Base-by-base conservation (phyloP, 257 asterid genomes). In the Leptodermis oblonga region DNA sequence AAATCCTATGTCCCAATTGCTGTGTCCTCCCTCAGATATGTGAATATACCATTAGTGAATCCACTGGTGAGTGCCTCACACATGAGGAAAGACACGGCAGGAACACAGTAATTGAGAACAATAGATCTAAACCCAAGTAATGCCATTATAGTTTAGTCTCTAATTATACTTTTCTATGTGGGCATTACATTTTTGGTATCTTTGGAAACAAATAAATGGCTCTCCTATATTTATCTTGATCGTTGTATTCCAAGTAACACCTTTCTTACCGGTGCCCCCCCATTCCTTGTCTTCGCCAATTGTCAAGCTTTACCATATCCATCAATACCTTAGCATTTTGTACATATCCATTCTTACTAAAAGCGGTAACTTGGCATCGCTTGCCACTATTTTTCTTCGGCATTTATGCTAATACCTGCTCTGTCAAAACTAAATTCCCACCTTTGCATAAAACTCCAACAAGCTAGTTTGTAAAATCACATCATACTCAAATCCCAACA, bases 171-270 rank as follows among this genome's bases (percentile, higher is more conserved):
- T n/a, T n/a, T n/a, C n/a, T n/a, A n/a, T n/a, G n/a, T n/a, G n/a
- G n/a, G n/a, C n/a, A n/a, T n/a, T n/a, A n/a, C n/a, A n/a, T n/a
- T n/a, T n/a, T n/a, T n/a, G n/a, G n/a, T n/a, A n/a, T n/a, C n/a
- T n/a, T n/a, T n/a, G n/a, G n/a, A n/a, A n/a, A n/a, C n/a, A n/a
- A n/a, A n/a, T n/a, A n/a, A n/a, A n/a, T n/a, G n/a, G n/a, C n/a
- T n/a, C n/a, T n/a, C n/a, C n/a, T n/a, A n/a, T n/a, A n/a, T n/a
- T n/a, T n/a, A n/a, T n/a, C n/a, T n/a, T n/a, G n/a, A n/a, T n/a
- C n/a, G n/a, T n/a, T n/a, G n/a, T 80, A 55, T 76, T 80, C 79
- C 81, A 80, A 4, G 79, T 73, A 25, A 76, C 33, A 22, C 70
- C 72, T 53, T 76, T 73, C 70, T 55, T 80, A 39, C 62, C 62